A percentile compares a stretch with the other conserved stretches of the same genome.
phyloP scores from a whole-genome alignment of 192 early-diverging fungal genomes.

The Coemansia sp. region DNA sequence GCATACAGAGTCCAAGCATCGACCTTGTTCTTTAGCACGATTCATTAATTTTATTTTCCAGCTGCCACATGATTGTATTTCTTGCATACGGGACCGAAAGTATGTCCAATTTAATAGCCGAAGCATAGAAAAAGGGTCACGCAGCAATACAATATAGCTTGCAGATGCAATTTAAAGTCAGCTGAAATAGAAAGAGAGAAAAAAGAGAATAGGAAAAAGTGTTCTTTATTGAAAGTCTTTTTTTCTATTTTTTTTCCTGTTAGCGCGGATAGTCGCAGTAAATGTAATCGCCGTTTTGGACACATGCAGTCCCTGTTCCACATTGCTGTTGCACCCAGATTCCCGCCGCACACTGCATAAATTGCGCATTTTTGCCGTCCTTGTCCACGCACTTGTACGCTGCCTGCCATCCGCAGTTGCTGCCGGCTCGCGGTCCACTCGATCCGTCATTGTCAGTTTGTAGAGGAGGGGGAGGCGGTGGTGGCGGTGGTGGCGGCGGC shows the following conservation, averaged over 20 bases:
- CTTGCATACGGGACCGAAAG: too few relatives aligned
- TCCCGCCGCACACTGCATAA: constrained; percentile 31
- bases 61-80: too few relatives aligned
- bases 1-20: too few relatives aligned
- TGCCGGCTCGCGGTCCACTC: constrained; percentile 13
- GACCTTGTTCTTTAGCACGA: too few relatives aligned
- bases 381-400: constrained; percentile 26
- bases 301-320: constrained; percentile 37
- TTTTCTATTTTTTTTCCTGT: background rate
- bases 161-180: too few relatives aligned
- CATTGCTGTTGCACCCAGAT: constrained; percentile 43
- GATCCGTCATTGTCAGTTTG: background rate
- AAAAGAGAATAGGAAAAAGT: too few relatives aligned
- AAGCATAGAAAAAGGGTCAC: too few relatives aligned
- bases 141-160: too few relatives aligned
- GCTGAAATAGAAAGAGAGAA: too few relatives aligned
- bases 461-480: background rate
- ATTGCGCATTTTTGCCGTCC: constrained; percentile 23
- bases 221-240: background rate
- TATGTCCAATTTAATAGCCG: too few relatives aligned
- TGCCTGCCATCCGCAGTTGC: constrained; percentile 13
- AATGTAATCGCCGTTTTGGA: constrained; percentile 35
- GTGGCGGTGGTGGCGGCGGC: background rate
- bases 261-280: constrained; percentile 46
- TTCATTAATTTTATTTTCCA: too few relatives aligned